Percentiles rank a stretch among this genome's conserved stretches.
phyloP scores from a whole-genome alignment of 2,329 filamentous ascomycete genomes.

The Ceratocystis cacaofunesta region DNA sequence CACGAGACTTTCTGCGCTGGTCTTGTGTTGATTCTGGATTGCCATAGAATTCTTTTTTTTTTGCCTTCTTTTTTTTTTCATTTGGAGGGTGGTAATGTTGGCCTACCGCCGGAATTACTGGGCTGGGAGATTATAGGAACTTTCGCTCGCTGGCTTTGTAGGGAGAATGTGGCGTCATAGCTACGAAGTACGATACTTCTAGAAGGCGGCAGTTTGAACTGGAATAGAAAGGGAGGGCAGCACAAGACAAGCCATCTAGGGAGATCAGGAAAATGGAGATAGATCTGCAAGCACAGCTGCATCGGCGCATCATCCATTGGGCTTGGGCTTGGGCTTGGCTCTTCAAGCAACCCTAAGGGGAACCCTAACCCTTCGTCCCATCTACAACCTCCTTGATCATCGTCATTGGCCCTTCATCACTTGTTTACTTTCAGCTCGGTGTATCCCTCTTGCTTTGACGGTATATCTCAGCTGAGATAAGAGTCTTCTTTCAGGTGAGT shows the following conservation, averaged over 20 bases:
- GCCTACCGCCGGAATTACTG: not conserved
- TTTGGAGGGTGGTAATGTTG: not conserved
- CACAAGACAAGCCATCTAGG: too few species aligned
- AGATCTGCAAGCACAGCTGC: too few species aligned
- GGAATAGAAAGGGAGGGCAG: too few species aligned
- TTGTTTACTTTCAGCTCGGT: not conserved
- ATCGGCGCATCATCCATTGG: too few species aligned
- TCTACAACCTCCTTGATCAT: not conserved
- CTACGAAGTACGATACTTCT: not conserved
- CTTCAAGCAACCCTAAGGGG: too few species aligned
- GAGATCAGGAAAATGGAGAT: too few species aligned
- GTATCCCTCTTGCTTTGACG: not conserved
- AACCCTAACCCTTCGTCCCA: not conserved
- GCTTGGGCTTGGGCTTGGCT: too few species aligned
- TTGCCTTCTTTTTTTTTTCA: not conserved
- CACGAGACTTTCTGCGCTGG: not conserved
- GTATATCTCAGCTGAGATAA: constrained; percentile 1
- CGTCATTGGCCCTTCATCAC: not conserved
- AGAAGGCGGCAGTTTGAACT: not conserved
- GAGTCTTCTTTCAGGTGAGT: constrained; percentile 5
- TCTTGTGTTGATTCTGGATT: not conserved
- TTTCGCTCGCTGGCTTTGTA: not conserved
- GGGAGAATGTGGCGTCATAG: not conserved
- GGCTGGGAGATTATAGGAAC: not conserved
- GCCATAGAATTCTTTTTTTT: not conserved